phyloP scores from a whole-genome alignment of 495 filamentous ascomycete species.

The Penicillium canescens region DNA sequence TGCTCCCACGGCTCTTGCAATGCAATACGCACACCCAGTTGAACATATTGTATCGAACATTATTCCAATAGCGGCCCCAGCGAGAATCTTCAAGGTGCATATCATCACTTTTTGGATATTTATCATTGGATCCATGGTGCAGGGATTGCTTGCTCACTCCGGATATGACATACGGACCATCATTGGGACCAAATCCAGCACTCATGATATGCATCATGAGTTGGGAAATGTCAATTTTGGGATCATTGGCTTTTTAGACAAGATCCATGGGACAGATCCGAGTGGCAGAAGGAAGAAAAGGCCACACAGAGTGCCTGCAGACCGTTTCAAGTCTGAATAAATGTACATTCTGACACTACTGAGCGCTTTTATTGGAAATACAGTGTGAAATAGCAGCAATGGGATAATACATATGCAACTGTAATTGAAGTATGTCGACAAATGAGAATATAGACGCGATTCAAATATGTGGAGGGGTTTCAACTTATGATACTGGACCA shows the following conservation, averaged over 20 bases:
- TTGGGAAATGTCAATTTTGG: slow-evolving; percentile 1
- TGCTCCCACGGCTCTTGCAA: background rate
- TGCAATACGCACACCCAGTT: background rate
- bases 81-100: background rate
- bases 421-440: too few species aligned
- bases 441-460: too few species aligned
- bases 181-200: background rate
- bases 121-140: background rate
- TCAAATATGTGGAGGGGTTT: too few species aligned
- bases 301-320: too few species aligned
- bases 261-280: background rate
- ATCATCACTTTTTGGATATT: background rate
- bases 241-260: background rate
- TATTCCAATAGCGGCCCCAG: background rate
- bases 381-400: too few species aligned
- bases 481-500: too few species aligned
- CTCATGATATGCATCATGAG: background rate
- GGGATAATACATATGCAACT: too few species aligned
- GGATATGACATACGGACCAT: background rate
- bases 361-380: too few species aligned
- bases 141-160: background rate
- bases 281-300: too few species aligned
- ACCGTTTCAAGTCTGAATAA: too few species aligned
- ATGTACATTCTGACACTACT: too few species aligned
- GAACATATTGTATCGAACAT: background rate